Conservation (phyloP, 805 yeast genomes). For the Yamadazyma tumulicola region DNA sequence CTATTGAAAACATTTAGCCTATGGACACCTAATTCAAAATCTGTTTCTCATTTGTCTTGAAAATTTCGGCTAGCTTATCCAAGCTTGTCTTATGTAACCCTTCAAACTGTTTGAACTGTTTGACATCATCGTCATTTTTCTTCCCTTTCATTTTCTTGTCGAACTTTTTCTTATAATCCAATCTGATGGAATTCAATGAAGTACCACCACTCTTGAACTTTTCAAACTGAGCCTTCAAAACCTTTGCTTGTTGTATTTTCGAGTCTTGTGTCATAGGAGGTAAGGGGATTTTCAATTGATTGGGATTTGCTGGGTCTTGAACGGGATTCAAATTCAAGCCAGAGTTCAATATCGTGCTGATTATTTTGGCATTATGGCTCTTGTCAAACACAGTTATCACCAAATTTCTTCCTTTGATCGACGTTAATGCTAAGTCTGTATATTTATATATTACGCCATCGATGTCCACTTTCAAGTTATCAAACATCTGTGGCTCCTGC, state of each 20-base stretch:
- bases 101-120: constrained; percentile 59
- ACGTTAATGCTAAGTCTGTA: constrained; percentile 66
- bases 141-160: constrained; percentile 51
- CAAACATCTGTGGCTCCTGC: constrained; percentile 64
- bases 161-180: constrained; percentile 55
- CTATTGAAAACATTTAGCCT: constrained; percentile 4
- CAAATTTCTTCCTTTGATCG: constrained; percentile 64
- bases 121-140: constrained; percentile 53
- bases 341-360: constrained; percentile 67
- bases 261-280: constrained; percentile 74
- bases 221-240: constrained; percentile 65
- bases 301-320: constrained; percentile 66
- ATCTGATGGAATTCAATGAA: constrained; percentile 39
- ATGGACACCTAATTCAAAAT: constrained; percentile 31
- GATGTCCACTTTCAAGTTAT: constrained; percentile 49
- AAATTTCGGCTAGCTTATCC: constrained; percentile 52
- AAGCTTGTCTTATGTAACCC: constrained; percentile 62
- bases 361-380: constrained; percentile 59
- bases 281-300: constrained; percentile 61
- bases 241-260: constrained; percentile 52
- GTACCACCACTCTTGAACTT: constrained; percentile 54
- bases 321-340: constrained; percentile 79
- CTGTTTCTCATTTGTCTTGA: constrained; percentile 55
- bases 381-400: constrained; percentile 88
- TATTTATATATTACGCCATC: constrained; percentile 44